These are phyloP conservation scores for Solanum chmielewskii DNA, from an alignment of 257 asterid genomes.

Conservation along the genomic window DNA sequence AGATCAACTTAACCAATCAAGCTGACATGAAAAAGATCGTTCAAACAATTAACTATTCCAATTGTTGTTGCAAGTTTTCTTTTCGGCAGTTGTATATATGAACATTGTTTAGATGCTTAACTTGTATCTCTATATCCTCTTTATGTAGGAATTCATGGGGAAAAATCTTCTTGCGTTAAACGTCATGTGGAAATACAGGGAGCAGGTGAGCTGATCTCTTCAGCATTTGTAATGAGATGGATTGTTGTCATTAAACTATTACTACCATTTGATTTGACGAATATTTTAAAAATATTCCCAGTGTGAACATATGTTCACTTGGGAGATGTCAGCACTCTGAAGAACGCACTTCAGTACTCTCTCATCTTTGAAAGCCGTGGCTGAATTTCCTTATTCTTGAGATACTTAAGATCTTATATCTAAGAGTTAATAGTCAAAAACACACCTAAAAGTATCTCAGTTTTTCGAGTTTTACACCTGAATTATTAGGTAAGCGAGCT, in stretches of 20 bases:
- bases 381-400: neutral
- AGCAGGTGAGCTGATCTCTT: slow-evolving; percentile 49
- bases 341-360: neutral
- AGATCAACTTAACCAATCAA: neutral
- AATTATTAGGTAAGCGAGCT: neutral
- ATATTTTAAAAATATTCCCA: neutral
- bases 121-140: neutral
- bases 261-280: neutral
- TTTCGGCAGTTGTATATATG: neutral
- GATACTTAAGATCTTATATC: neutral
- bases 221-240: neutral
- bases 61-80: neutral
- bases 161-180: slow-evolving; percentile 88
- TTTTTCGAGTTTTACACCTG: neutral
- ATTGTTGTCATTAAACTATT: neutral
- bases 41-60: neutral
- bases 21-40: neutral
- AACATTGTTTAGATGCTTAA: neutral
- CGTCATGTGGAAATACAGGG: slow-evolving; percentile 99
- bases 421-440: neutral
- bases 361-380: neutral
- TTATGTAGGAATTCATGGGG: slow-evolving; percentile 92
- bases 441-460: neutral
- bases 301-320: no score
- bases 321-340: neutral